Percentiles rank a stretch among this genome's conserved stretches.
These are phyloP conservation scores for Pleurotus giganteus DNA, from an alignment of 768 basidiomycete genomes.

Conservation along the genomic window DNA sequence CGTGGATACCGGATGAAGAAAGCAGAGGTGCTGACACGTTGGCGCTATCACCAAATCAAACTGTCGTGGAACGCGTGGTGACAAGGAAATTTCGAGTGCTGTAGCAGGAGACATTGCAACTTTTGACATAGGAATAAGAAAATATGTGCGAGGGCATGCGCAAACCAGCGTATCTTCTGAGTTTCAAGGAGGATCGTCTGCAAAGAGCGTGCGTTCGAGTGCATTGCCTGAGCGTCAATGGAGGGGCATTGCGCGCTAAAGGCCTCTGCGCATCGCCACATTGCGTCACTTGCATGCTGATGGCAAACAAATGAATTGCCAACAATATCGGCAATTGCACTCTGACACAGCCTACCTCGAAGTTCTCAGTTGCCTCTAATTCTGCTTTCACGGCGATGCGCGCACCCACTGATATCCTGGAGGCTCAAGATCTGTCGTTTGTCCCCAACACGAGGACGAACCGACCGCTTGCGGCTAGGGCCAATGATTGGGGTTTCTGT, in stretches of 20 bases:
- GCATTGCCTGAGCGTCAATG: constrained; percentile 2
- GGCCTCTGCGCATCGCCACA: background rate
- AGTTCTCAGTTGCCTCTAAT: background rate
- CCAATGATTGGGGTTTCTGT: background rate
- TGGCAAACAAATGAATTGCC: background rate
- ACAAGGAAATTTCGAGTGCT: too few species aligned
- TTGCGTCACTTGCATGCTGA: background rate
- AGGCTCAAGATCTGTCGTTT: background rate
- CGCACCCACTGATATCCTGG: background rate
- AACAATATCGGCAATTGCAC: background rate
- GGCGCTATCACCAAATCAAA: too few species aligned
- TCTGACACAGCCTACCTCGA: background rate
- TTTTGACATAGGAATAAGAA: background rate
- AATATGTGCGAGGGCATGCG: background rate
- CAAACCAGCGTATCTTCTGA: background rate
- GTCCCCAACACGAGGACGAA: constrained; percentile 1
- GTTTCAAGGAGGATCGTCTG: constrained; percentile 2
- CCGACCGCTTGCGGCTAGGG: background rate
- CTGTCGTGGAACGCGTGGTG: too few species aligned
- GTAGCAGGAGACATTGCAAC: too few species aligned
- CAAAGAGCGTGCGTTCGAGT: background rate
- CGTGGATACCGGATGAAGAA: too few species aligned
- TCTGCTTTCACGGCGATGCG: constrained; percentile 2
- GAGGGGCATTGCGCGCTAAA: background rate
- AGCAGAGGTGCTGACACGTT: too few species aligned